These are phyloP conservation scores for Stereocaulon alpinum DNA, from an alignment of 495 filamentous ascomycete genomes.

Conservation along the genomic window DNA sequence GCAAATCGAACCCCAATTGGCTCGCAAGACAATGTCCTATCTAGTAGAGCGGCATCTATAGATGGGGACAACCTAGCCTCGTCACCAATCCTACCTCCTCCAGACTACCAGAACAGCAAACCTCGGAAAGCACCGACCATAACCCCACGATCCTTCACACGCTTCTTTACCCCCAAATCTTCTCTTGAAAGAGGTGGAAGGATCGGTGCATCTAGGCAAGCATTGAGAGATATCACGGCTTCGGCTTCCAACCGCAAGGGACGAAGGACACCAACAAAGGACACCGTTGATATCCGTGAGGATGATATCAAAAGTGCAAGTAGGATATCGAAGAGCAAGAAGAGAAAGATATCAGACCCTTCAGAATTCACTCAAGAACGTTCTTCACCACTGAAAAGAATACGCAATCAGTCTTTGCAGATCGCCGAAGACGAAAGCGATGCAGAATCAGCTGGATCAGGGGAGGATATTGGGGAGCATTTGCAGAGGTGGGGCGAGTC, in stretches of 20 bases:
- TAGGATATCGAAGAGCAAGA: constrained; percentile 25
- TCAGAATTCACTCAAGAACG: constrained; percentile 21
- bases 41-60: background rate
- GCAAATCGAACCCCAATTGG: constrained; percentile 9
- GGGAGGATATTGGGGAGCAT: background rate
- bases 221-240: constrained; percentile 60
- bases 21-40: constrained; percentile 14
- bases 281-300: constrained; percentile 31
- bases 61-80: constrained; percentile 11
- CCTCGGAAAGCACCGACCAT: constrained; percentile 45
- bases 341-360: constrained; percentile 33
- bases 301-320: constrained; percentile 16
- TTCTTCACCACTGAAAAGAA: constrained; percentile 22
- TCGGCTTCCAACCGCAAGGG: constrained; percentile 48
- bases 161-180: constrained; percentile 69
- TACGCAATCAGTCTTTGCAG: constrained; percentile 10
- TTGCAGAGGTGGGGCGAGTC: background rate
- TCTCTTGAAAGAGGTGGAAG: constrained; percentile 32
- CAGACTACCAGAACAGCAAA: constrained; percentile 26
- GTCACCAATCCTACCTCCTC: constrained; percentile 15
- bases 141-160: constrained; percentile 63
- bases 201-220: constrained; percentile 48
- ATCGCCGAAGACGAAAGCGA: constrained; percentile 9
- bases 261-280: constrained; percentile 14
- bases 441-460: constrained; percentile 1